Conservation (phyloP, 345 rosid species). For the Noccaea caerulescens region DNA sequence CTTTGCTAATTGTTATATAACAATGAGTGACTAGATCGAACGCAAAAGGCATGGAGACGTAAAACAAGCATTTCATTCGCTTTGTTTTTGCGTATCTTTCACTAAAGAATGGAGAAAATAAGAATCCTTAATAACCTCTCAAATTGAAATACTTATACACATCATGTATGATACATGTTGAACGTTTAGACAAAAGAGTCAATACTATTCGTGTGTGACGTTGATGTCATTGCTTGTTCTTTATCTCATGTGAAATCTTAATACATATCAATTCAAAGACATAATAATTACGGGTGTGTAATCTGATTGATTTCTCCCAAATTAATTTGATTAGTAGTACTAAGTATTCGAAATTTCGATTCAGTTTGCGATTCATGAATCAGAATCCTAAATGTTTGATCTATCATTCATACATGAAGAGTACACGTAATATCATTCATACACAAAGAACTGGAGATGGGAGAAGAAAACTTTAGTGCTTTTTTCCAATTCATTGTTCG, state of each 20-base stretch:
- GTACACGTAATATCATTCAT: constrained; percentile 12
- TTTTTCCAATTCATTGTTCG: not conserved
- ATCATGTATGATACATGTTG: not conserved
- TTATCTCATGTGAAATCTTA: not conserved
- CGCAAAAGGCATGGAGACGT: constrained; percentile 37
- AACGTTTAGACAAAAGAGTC: not conserved
- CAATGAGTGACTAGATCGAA: constrained; percentile 37
- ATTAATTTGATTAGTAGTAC: not conserved
- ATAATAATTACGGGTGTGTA: not conserved
- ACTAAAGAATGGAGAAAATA: constrained; percentile 40
- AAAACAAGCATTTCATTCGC: constrained; percentile 35
- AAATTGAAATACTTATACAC: constrained; percentile 6
- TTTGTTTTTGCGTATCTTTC: constrained; percentile 39
- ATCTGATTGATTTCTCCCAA: too few relatives aligned
- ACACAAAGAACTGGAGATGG: constrained; percentile 17
- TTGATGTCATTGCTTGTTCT: constrained; percentile 7
- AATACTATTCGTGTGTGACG: not conserved
- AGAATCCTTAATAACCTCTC: not conserved
- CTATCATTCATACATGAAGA: constrained; percentile 17
- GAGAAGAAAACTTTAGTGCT: constrained; percentile 4
- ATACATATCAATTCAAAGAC: constrained; percentile 2
- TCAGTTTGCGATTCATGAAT: not conserved
- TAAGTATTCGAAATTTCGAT: not conserved
- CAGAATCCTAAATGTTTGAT: constrained; percentile 5
- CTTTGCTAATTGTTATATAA: not conserved